Base-by-base conservation (phyloP, 768 basidiomycete genomes). In the Xanthoconium stramineum region DNA sequence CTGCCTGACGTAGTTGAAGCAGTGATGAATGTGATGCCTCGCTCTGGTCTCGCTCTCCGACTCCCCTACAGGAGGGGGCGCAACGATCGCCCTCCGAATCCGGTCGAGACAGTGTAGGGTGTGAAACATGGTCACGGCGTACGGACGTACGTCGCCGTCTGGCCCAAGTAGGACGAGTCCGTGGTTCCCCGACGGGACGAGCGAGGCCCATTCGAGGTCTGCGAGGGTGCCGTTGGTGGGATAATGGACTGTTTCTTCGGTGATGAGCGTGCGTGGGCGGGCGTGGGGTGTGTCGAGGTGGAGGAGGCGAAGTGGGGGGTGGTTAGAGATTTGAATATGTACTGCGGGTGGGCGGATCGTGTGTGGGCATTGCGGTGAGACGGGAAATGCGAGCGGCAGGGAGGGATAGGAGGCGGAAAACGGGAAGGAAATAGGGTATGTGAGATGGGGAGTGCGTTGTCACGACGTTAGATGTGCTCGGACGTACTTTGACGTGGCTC, bases 1-100 rank as follows among this genome's bases (percentile, higher is more conserved):
- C 66, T 77, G 73, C 5, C 71, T 62, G 17, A 78, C 55, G 35
- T 78, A 77, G 53, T 77, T 78, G 59, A 78, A 55, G 45, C 75
- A 77, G 36, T 78, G 75, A 11, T 66, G 58, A 28, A 35, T 57
- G 37, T 65, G 63, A n/a, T 51, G 36, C 50, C 55, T 60, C 6
- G 38, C 56, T 3, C n/a, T n/a, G n/a, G n/a, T n/a, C n/a, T n/a
- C n/a, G n/a, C n/a, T n/a, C n/a, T n/a, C n/a, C n/a, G n/a, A n/a
- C n/a, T n/a, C n/a, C n/a, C n/a, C n/a, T n/a, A n/a, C n/a, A n/a
- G n/a, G n/a, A n/a, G 36, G 13, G 2, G 36, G n/a, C 17, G 40
- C 5, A 2, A 51, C 44, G 52, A 73, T 55, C 37, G 68, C 64
- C 8, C 33, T 59, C 29, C 74, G 69, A n/a, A 77, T 47, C 17